Percentiles rank a stretch among this genome's conserved stretches.
Evolutionary conservation across 495 filamentous ascomycete genomes (phyloP).

Genomic region (Cercophora sp.): DNA sequence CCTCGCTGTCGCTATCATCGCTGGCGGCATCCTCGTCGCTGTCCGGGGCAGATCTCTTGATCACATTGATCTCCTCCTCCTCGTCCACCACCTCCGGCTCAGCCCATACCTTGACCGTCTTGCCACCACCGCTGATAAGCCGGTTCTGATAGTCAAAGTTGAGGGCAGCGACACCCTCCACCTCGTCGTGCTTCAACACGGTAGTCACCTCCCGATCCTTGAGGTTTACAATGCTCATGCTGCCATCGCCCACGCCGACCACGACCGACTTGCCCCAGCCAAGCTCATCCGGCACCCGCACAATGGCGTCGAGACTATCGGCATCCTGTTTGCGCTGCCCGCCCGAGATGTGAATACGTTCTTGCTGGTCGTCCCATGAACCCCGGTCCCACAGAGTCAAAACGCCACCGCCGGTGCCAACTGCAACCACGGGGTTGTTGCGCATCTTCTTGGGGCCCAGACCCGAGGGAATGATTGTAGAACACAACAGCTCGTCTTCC

Average conservation of each 20-base stretch:
- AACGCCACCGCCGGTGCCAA: conserved; percentile 75
- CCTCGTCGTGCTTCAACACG: conserved; percentile 70
- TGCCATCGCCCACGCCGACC: conserved; percentile 73
- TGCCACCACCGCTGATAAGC: conserved; percentile 82
- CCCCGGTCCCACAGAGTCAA: conserved; percentile 91
- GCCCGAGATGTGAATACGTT: conserved; percentile 69
- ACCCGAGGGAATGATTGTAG: conserved; percentile 65
- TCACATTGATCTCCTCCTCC: conserved; percentile 43
- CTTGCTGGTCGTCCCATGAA: conserved; percentile 90
- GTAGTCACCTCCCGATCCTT: conserved; percentile 36
- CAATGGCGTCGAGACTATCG: conserved; percentile 70
- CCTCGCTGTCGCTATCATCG: conserved; percentile 37
- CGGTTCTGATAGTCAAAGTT: conserved; percentile 78
- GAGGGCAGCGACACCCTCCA: conserved; percentile 73
- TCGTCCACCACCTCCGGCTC: conserved; percentile 36
- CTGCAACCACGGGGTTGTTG: conserved; percentile 70
- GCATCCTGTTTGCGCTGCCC: conserved; percentile 53
- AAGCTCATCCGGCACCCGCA: conserved; percentile 60
- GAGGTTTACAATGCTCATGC: conserved; percentile 43
- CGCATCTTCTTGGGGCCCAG: conserved; percentile 54
- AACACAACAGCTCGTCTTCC: conserved; percentile 84
- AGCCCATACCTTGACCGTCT: conserved; percentile 79
- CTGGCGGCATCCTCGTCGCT: conserved; percentile 25
- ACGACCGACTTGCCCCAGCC: conserved; percentile 65
- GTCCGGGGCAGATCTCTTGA: conserved; percentile 40